Percentiles rank a stretch among this genome's conserved stretches.
Conservation (phyloP, 1,284 basidiomycete genomes). For the Ustilago loliicola region DNA sequence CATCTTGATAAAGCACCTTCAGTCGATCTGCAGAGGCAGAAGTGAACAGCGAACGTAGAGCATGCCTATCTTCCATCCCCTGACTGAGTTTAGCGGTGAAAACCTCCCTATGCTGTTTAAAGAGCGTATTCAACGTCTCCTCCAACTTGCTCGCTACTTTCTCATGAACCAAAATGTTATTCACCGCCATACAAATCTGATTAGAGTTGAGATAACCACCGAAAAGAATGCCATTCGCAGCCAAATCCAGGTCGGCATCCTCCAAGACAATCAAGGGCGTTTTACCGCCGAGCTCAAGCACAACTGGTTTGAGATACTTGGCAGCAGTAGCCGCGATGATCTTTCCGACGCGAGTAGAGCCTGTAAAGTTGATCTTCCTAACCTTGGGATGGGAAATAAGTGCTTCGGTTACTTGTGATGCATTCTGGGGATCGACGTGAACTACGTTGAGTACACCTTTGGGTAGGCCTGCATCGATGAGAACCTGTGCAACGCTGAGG, state of each 20-base stretch:
- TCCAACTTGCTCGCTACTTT: constrained; percentile 71
- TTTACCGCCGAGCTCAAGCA: constrained; percentile 73
- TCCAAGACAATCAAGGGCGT: constrained; percentile 74
- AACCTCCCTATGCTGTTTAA: constrained; percentile 72
- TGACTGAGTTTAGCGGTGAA: constrained; percentile 43
- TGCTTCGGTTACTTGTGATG: constrained; percentile 74
- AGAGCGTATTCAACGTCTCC: constrained; percentile 71
- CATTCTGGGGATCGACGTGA: constrained; percentile 74
- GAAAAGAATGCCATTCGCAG: constrained; percentile 72
- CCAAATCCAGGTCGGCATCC: constrained; percentile 77
- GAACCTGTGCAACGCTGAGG: constrained; percentile 73
- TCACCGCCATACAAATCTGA: constrained; percentile 80
- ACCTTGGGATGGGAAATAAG: constrained; percentile 76
- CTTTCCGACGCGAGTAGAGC: constrained; percentile 79
- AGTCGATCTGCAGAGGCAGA: constrained; percentile 75
- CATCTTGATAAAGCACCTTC: constrained; percentile 74
- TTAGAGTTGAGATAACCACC: constrained; percentile 78
- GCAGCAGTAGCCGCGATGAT: constrained; percentile 87
- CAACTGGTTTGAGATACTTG: constrained; percentile 77
- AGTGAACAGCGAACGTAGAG: constrained; percentile 74
- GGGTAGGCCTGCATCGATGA: constrained; percentile 76
- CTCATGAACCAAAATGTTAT: constrained; percentile 77
- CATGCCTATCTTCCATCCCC: constrained; percentile 40
- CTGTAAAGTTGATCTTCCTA: constrained; percentile 73
- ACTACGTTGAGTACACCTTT: constrained; percentile 77